Evolutionary conservation across 805 yeast species (phyloP), one percentile per base, ranked within the genome.

Genomic region (Gaillardinia entomophila): DNA sequence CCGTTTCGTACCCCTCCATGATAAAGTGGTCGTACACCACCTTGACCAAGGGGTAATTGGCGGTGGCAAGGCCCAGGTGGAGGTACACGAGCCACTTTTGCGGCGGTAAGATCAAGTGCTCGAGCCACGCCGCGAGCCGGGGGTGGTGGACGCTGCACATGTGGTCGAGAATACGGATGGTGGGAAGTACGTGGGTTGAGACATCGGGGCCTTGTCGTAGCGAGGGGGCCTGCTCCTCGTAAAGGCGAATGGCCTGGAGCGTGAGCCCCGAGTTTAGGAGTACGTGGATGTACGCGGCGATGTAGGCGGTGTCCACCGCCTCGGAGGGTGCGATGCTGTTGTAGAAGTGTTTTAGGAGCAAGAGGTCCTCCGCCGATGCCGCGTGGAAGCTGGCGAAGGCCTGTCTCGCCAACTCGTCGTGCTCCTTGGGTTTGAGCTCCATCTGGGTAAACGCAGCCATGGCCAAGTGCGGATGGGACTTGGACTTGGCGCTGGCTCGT

Each of bases 11-110:
- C 2, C 49, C 60, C 12, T 38, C 40, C 66, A 60, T 57, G 27
- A 65, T 43, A 33, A 42, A 53, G 14, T 45, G 41, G 12, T 46
- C 51, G 37, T 62, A 62, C 2, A 60, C 40, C 10, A 44, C 20
- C 25, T 49, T 51, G 4, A 55, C 59, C 24, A 62, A 33, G 3
- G 31, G 34, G 40, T 58, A 61, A 36, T 62, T 43, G 34, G 53
- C 51, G 7, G 31, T 23, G 6, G 38, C 22, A 14, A 62, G 37
- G 0, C 54, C 66, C 2, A 48, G 16, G 16, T 48, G 38, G 16
- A 65, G 40, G 16, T 43, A 38, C 8, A 34, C 29, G 6, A 48
- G 22, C 64, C 66, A 64, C 3, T 32, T 20, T 1, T 27, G 22
- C 4, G 23, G 14, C 12, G 34, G 23, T 6, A 19, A 10, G 8